Evolutionary conservation across 768 basidiomycete genomes (phyloP).

Genomic region (Porpolomopsis calyptriformis): DNA sequence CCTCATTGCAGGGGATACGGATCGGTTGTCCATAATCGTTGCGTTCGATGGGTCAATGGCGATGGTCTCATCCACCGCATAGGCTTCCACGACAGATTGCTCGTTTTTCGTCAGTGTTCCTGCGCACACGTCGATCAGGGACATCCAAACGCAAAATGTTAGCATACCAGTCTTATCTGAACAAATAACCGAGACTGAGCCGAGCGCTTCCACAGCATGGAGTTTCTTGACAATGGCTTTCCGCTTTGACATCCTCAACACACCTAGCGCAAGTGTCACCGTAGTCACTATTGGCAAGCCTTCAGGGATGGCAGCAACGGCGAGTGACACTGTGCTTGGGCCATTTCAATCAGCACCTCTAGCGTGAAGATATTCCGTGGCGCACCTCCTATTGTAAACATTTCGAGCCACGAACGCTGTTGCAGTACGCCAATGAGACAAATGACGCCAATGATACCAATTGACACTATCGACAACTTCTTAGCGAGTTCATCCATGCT

Average conservation of each 20-base stretch:
- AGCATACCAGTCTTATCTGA: slow-evolving; percentile 86
- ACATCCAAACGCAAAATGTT: not conserved
- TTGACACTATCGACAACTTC: slow-evolving; percentile 81
- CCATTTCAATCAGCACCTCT: not conserved
- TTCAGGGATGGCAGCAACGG: slow-evolving; percentile 97
- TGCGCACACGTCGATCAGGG: slow-evolving; percentile 17
- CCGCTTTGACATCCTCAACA: slow-evolving; percentile 85
- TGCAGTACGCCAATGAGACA: slow-evolving; percentile 85
- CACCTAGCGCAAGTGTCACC: slow-evolving; percentile 90
- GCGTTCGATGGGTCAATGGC: slow-evolving; percentile 48
- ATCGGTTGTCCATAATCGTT: slow-evolving; percentile 23
- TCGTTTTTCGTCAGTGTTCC: slow-evolving; percentile 94
- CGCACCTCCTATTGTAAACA: slow-evolving; percentile 98
- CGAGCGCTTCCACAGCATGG: slow-evolving; percentile 88
- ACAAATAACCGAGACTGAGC: slow-evolving; percentile 94
- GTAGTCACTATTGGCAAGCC: slow-evolving; percentile 95
- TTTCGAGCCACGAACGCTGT: slow-evolving; percentile 82
- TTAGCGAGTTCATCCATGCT: slow-evolving; percentile 96
- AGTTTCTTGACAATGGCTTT: slow-evolving; percentile 97
- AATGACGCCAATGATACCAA: slow-evolving; percentile 90
- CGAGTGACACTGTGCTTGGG: slow-evolving; percentile 66
- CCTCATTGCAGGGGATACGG: slow-evolving; percentile 53
- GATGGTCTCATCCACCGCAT: slow-evolving; percentile 75
- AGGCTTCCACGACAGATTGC: slow-evolving; percentile 85
- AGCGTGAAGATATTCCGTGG: slow-evolving; percentile 6